Evolutionary conservation across 805 yeast species (phyloP).

Genomic region (Metschnikowia hibisci): DNA sequence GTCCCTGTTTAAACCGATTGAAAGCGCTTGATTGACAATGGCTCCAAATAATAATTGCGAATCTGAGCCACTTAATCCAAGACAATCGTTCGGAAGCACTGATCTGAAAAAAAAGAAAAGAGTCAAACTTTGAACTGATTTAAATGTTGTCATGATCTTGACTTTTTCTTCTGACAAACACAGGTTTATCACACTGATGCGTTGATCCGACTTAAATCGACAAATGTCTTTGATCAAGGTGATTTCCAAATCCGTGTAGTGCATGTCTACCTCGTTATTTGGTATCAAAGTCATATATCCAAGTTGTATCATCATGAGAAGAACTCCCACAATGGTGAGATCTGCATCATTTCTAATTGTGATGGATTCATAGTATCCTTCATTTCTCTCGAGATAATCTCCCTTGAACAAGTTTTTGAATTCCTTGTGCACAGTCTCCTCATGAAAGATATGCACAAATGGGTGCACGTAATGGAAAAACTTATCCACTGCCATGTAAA

Average conservation of each 20-base stretch:
- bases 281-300: slow-evolving; percentile 40
- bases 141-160: slow-evolving; percentile 30
- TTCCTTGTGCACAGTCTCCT: slow-evolving; percentile 25
- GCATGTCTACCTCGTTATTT: slow-evolving; percentile 26
- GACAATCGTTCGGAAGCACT: slow-evolving; percentile 41
- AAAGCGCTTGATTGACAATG: slow-evolving; percentile 34
- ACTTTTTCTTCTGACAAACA: slow-evolving; percentile 33
- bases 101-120: slow-evolving; percentile 32
- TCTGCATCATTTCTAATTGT: slow-evolving; percentile 29
- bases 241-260: slow-evolving; percentile 26
- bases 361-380: slow-evolving; percentile 20
- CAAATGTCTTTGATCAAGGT: slow-evolving; percentile 30
- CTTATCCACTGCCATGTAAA: slow-evolving; percentile 26
- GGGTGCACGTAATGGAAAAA: slow-evolving; percentile 40
- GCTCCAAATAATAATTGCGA: slow-evolving; percentile 36
- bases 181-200: slow-evolving; percentile 28
- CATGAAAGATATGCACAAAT: slow-evolving; percentile 35
- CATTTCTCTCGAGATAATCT: slow-evolving; percentile 9
- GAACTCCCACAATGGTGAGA: slow-evolving; percentile 27
- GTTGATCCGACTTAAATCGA: slow-evolving; percentile 25
- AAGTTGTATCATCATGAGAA: slow-evolving; percentile 28
- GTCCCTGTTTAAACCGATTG: slow-evolving; percentile 41
- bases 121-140: slow-evolving; percentile 33
- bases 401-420: slow-evolving; percentile 20
- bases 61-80: slow-evolving; percentile 39